Percentiles rank a stretch among this genome's conserved stretches.
Evolutionary conservation across 176 grass and related monocot species (phyloP).

Genomic region (Carex myosuroides): DNA sequence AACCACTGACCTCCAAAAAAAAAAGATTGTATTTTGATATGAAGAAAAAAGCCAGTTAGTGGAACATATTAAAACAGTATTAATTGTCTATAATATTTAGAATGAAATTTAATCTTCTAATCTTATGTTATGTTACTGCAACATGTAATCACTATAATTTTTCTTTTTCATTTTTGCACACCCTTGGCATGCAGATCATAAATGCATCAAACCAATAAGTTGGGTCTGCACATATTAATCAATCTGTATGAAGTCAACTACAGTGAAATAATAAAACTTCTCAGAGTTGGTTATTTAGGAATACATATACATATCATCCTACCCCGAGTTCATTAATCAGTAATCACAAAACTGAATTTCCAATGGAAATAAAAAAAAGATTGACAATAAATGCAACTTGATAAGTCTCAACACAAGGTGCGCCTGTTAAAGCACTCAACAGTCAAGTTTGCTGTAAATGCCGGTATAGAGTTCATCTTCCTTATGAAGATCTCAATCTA

Average conservation of each 20-base stretch:
- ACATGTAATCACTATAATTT: too few species aligned
- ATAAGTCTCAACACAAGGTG: conserved; percentile 47
- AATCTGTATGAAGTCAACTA: background rate
- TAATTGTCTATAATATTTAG: too few species aligned
- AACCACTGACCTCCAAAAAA: too few species aligned
- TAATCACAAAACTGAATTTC: background rate
- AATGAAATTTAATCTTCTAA: too few species aligned
- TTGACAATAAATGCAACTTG: background rate
- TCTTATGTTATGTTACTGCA: too few species aligned
- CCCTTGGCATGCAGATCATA: background rate
- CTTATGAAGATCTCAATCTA: conserved; percentile 87
- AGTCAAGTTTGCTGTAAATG: conserved; percentile 91
- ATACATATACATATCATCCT: background rate
- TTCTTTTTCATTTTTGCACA: too few species aligned
- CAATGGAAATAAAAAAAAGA: background rate
- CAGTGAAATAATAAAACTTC: background rate
- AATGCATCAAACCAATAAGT: background rate
- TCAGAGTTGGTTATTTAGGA: background rate
- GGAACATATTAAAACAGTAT: too few species aligned
- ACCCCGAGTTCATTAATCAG: background rate
- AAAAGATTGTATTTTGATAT: too few species aligned
- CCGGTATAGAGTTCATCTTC: conserved; percentile 88
- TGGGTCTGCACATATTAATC: background rate
- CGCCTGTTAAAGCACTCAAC: conserved; percentile 94
- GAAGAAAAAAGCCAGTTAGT: too few species aligned